Percentiles rank a stretch among this genome's conserved stretches.
phyloP scores from a whole-genome alignment of 768 basidiomycete genomes.

The Suillus variegatus region DNA sequence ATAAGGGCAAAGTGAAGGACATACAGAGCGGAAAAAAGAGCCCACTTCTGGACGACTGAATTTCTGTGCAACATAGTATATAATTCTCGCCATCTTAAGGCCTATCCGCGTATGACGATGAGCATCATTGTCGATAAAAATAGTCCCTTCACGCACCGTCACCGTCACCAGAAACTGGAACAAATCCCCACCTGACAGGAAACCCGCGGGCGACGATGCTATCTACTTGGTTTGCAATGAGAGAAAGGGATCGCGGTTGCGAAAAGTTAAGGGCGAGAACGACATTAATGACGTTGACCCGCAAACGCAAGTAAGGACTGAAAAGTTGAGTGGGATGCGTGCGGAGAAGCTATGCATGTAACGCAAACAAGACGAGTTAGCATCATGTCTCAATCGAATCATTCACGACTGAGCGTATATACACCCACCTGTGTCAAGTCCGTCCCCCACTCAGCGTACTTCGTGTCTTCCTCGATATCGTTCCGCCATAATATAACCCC shows the following conservation, averaged over 20 bases:
- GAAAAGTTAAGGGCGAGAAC: conserved; percentile 83
- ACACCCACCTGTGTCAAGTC: conserved; percentile 50
- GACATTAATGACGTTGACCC: conserved; percentile 81
- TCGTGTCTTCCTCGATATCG: conserved; percentile 80
- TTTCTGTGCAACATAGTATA: conserved; percentile 64
- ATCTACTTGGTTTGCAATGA: conserved; percentile 64
- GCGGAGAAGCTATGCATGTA: conserved; percentile 27
- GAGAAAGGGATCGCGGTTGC: conserved; percentile 53
- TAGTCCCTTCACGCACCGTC: conserved; percentile 34
- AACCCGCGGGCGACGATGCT: conserved; percentile 71
- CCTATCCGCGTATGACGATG: conserved; percentile 36
- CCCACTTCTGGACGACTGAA: conserved; percentile 67
- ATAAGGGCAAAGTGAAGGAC: neutral
- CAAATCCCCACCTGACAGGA: conserved; percentile 85
- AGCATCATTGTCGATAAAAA: neutral
- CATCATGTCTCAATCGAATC: conserved; percentile 3
- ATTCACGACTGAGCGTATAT: conserved; percentile 21
- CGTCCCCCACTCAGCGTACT: conserved; percentile 48
- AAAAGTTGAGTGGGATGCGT: conserved; percentile 52
- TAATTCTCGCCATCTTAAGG: conserved; percentile 67
- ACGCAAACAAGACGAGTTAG: conserved; percentile 7
- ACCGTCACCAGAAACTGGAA: conserved; percentile 62
- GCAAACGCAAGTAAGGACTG: conserved; percentile 74
- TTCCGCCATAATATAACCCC: conserved; percentile 85
- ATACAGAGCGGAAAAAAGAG: conserved; percentile 27